Evolutionary conservation across 1,284 basidiomycete genomes (phyloP).

Genomic region (Fomes fomentarius): DNA sequence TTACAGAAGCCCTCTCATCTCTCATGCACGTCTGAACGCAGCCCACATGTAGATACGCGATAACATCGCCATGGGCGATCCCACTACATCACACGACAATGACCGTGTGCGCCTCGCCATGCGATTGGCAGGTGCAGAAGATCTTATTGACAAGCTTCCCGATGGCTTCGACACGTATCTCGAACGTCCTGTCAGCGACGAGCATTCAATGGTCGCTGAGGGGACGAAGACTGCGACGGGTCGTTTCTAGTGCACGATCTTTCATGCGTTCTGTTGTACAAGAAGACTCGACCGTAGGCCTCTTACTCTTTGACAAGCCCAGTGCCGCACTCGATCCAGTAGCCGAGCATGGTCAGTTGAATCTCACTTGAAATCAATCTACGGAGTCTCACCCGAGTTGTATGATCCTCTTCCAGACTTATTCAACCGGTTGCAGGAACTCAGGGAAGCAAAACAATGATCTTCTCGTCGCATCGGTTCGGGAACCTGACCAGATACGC

Average conservation of each 20-base stretch:
- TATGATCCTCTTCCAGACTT: conserved; percentile 44
- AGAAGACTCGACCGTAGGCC: conserved; percentile 53
- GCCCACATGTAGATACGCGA: conserved; percentile 81
- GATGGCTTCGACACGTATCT: conserved; percentile 73
- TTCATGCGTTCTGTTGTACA: conserved; percentile 74
- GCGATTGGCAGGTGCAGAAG: conserved; percentile 65
- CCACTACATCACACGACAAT: conserved; percentile 49
- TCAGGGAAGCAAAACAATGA: conserved; percentile 62
- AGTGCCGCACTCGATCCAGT: conserved; percentile 74
- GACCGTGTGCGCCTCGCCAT: conserved; percentile 66
- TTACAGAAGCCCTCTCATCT: too few species aligned
- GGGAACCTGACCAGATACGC: conserved; percentile 67
- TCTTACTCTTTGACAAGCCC: conserved; percentile 79
- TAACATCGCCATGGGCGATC: conserved; percentile 75
- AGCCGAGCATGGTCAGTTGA: conserved; percentile 65
- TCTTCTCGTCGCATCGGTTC: conserved; percentile 71
- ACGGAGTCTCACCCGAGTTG: too few species aligned
- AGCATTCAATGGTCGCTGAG: conserved; percentile 63
- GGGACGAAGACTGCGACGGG: conserved; percentile 67
- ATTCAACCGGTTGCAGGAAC: conserved; percentile 54
- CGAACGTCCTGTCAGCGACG: conserved; percentile 67
- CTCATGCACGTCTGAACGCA: too few species aligned
- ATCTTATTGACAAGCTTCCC: conserved; percentile 63
- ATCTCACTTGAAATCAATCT: conserved; percentile 27
- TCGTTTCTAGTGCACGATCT: conserved; percentile 66